Evolutionary conservation across 208 protist genomes (phyloP), one percentile per base, ranked within the genome.

Genomic region (Crithidia sp.): DNA sequence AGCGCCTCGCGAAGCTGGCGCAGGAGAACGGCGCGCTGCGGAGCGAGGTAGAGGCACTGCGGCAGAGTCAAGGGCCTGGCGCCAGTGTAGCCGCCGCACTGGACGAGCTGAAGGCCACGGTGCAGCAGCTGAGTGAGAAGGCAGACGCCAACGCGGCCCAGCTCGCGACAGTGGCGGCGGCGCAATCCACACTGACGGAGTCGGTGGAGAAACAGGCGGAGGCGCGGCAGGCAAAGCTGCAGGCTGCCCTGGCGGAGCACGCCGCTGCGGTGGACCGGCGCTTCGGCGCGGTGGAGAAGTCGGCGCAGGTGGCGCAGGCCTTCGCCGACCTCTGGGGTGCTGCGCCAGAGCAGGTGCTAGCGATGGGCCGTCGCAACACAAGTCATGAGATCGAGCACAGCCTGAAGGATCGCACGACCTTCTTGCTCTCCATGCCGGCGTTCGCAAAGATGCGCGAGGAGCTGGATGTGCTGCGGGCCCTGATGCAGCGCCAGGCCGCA

Each of bases 281-380:
- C 0, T 0, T 87, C 37, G 37, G 36, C 12, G 56, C 47, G 0
- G 40, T 49, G 7, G 76, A 83, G 74, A 56, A 58, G 56, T 74
- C 67, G 37, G 10, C 78, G 39, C 53, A 47, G 7, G 16, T 65
- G 28, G 37, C 69, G 47, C 70, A 82, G 61, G 79, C 76, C 44
- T 94, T 96, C 60, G 71, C 65, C 10, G 83, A 87, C 8, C 67
- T 94, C 5, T 96, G 91, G 91, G 88, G 81, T 9, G 75, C 62
- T 5, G 50, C 40, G 43, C 60, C 61, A 6, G 79, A 82, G 69
- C 76, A 75, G 68, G 60, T 92, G 41, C 39, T 79, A 37, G 64
- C 69, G 54, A 87, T 92, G 75, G 85, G 81, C 62, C 58, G 64
- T 17, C 74, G 74, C 56, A 79, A 64, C 19, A 44, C 67, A 2